Conservation (phyloP, 1,284 basidiomycete genomes). For the Somion occarium region DNA sequence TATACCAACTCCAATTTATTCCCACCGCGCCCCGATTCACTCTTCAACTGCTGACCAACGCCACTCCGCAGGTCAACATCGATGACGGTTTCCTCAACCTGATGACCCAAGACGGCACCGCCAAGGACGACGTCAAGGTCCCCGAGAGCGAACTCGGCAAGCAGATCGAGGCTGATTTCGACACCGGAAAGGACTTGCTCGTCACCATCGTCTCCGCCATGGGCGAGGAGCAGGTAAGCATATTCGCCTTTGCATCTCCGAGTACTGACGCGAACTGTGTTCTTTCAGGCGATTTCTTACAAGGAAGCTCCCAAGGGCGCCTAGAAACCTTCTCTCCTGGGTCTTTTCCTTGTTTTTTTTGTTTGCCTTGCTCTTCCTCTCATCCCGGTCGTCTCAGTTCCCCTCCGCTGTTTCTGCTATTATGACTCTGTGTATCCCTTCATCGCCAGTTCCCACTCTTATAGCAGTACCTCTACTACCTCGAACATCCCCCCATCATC, state of each 20-base stretch:
- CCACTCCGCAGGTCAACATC: conserved; percentile 62
- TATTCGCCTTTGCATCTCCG: neutral
- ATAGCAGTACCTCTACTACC: too few species aligned
- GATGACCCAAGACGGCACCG: conserved; percentile 77
- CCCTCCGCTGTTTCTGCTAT: too few species aligned
- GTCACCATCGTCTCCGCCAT: conserved; percentile 92
- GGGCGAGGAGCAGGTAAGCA: conserved; percentile 79
- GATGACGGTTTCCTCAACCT: conserved; percentile 94
- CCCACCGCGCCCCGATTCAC: neutral
- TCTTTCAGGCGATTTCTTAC: conserved; percentile 66
- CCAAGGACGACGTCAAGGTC: conserved; percentile 96
- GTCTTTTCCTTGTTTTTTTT: conserved; percentile 9
- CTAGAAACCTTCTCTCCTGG: conserved; percentile 25
- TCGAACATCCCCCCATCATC: too few species aligned
- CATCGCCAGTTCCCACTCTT: too few species aligned
- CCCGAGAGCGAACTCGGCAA: conserved; percentile 85
- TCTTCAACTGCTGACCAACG: conserved; percentile 4
- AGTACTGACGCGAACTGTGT: conserved; percentile 1
- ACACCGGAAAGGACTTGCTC: conserved; percentile 84
- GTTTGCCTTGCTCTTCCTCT: too few species aligned
- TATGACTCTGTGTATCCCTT: too few species aligned
- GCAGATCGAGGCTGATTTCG: conserved; percentile 72
- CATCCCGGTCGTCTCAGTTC: too few species aligned
- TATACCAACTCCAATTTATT: neutral
- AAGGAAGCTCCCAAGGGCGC: conserved; percentile 77